Evolutionary conservation across 2,329 filamentous ascomycete genomes (phyloP), one percentile per base, ranked within the genome.

Genomic region (Cladosporium oxysporum): DNA sequence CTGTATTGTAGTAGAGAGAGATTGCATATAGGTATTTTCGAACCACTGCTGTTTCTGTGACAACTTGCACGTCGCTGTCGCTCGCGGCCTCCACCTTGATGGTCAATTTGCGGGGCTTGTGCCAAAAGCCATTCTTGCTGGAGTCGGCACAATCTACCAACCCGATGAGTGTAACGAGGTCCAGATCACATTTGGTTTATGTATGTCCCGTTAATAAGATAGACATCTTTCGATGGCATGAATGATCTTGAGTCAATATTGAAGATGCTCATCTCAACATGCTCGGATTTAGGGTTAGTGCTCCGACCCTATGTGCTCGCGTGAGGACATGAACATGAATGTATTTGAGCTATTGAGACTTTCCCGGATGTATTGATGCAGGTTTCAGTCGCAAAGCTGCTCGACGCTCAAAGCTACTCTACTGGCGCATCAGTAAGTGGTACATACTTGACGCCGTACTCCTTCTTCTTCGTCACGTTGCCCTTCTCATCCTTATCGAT

Each of bases 371-470:
- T 8, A 35, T 35, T 10, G 12, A 35, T 10, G 33, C 11, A 5
- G 33, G 12, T 35, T 35, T 35, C 12, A 2, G 5, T 35, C 33
- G 14, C 1, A 35, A 11, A 11, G 10, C 33, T 35, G 33, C 33
- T 35, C 8, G 3, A 35, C 0, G 14, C 1, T 35, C 33, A 35
- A 10, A 12, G 12, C 33, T 18, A 41, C 18, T 44, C 31, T 23
- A 37, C 33, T 52, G 89, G 89, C 26, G 89, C 84, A 80, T 93
- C 89, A 5, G 90, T 92, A 78, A 93, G 78, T 4, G 90, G 90
- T 66, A 94, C 91, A 80, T 94, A 94, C 69, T 87, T 81, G 50
- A 94, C 91, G 0, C 88, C 89, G 76, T 89, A 91, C 68, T 89
- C 72, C 78, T 83, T 88, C 78, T 84, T 84, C 80, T 80, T 87